Percentiles rank a stretch among this genome's conserved stretches.
Conservation (phyloP, 2,329 filamentous ascomycete genomes). For the Periglandula ipomoeae region DNA sequence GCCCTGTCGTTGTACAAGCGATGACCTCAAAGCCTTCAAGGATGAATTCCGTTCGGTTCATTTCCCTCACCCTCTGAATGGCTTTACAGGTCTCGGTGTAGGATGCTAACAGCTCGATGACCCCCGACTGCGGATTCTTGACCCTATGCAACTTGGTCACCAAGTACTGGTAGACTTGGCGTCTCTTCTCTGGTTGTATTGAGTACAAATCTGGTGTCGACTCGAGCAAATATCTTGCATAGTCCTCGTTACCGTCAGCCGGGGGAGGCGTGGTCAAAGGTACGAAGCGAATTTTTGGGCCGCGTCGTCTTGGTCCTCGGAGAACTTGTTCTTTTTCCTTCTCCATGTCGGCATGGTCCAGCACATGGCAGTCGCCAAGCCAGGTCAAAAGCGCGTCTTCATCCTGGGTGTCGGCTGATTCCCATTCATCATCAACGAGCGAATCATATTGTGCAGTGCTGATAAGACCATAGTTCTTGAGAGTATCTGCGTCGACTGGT, state of each 20-base stretch:
- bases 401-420: constrained; percentile 5
- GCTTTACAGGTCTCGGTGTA: constrained; percentile 43
- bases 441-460: constrained; percentile 54
- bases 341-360: neutral
- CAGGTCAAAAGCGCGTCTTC: constrained; percentile 8
- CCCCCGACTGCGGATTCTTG: neutral
- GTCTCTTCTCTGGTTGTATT: constrained; percentile 3
- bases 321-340: neutral
- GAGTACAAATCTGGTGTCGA: neutral
- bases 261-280: neutral
- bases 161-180: constrained; percentile 2
- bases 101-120: constrained; percentile 31
- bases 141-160: neutral
- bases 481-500: constrained; percentile 40
- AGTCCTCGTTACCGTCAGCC: neutral
- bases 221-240: neutral
- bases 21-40: constrained; percentile 39
- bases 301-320: neutral
- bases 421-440: constrained; percentile 39
- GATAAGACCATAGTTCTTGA: constrained; percentile 49
- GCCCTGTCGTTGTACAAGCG: constrained; percentile 65
- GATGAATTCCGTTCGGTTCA: constrained; percentile 42
- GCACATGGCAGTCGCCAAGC: constrained; percentile 9
- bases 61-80: constrained; percentile 48
- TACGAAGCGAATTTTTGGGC: constrained; percentile 27